Conservation (phyloP, 2,329 filamentous ascomycete species). For the Pestalotiopsis sp. region DNA sequence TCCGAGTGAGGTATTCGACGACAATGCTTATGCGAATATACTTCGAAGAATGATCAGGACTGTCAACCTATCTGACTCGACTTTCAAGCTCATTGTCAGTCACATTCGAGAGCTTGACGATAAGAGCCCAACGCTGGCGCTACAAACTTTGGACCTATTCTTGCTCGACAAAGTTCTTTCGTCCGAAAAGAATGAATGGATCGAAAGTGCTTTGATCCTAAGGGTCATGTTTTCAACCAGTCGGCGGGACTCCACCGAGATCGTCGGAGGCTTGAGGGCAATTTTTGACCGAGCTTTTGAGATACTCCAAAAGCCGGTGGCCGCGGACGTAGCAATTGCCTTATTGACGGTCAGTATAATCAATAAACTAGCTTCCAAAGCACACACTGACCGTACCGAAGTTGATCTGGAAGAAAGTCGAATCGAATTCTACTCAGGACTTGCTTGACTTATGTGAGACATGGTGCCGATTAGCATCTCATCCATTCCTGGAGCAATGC, state of each 20-base stretch:
- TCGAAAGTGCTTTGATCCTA: conserved; percentile 70
- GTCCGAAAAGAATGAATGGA: conserved; percentile 55
- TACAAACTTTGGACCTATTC: conserved; percentile 63
- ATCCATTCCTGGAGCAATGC: conserved; percentile 66
- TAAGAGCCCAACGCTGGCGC: conserved; percentile 51
- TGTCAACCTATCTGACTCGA: conserved; percentile 61
- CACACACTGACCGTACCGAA: conserved; percentile 36
- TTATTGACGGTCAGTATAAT: conserved; percentile 61
- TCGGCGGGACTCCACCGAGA: conserved; percentile 38
- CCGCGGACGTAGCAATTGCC: conserved; percentile 64
- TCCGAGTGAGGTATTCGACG: conserved; percentile 50
- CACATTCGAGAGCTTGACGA: conserved; percentile 68
- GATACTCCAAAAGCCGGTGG: conserved; percentile 49
- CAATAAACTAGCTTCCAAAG: neutral
- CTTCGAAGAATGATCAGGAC: conserved; percentile 64
- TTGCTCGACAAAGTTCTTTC: conserved; percentile 58
- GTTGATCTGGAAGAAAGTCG: conserved; percentile 83
- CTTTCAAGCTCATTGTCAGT: conserved; percentile 67
- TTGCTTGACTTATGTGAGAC: conserved; percentile 57
- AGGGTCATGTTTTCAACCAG: conserved; percentile 67
- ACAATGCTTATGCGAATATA: conserved; percentile 50
- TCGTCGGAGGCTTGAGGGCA: conserved; percentile 28
- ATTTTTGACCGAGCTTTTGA: conserved; percentile 40
- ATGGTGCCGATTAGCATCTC: conserved; percentile 75
- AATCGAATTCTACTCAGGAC: conserved; percentile 55